phyloP scores from a whole-genome alignment of 352 stramenopile genomes.

The Phytopythium litorale region DNA sequence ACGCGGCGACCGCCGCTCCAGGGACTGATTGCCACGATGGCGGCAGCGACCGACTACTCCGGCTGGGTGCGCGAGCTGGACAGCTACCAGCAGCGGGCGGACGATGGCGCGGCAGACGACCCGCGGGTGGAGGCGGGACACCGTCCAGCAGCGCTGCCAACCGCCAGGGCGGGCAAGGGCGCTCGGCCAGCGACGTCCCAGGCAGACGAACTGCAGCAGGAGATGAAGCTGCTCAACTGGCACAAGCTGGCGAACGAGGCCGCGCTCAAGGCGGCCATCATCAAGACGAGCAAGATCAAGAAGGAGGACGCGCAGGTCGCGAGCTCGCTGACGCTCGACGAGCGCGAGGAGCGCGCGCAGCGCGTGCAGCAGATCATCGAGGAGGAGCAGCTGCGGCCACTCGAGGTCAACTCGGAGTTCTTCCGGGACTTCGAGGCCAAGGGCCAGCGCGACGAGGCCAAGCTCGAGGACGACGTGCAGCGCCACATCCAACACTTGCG shows the following conservation, averaged over 20 bases:
- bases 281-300: slow-evolving; percentile 88
- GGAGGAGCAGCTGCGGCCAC: slow-evolving; percentile 88
- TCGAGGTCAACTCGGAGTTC: slow-evolving; percentile 89
- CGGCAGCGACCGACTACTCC: slow-evolving; percentile 37
- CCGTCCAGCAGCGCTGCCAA: background rate
- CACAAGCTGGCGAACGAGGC: slow-evolving; percentile 94
- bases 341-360: slow-evolving; percentile 78
- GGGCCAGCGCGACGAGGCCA: slow-evolving; percentile 53
- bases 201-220: slow-evolving; percentile 83
- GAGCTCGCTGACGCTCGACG: slow-evolving; percentile 36
- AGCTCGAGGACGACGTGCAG: slow-evolving; percentile 85
- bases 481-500: slow-evolving; percentile 86
- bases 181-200: slow-evolving; percentile 28
- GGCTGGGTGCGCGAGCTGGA: slow-evolving; percentile 59
- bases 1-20: background rate
- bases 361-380: slow-evolving; percentile 91
- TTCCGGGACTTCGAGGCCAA: slow-evolving; percentile 79
- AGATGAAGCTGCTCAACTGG: slow-evolving; percentile 94
- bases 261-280: slow-evolving; percentile 88
- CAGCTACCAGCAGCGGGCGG: slow-evolving; percentile 31
- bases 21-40: slow-evolving; percentile 6
- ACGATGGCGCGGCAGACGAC: slow-evolving; percentile 29
- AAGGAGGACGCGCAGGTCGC: slow-evolving; percentile 58
- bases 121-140: slow-evolving; percentile 18
- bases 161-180: slow-evolving; percentile 9